These are phyloP conservation scores for Cucurbita argyrosperma DNA, from an alignment of 306 rosid species.

Conservation along the genomic window DNA sequence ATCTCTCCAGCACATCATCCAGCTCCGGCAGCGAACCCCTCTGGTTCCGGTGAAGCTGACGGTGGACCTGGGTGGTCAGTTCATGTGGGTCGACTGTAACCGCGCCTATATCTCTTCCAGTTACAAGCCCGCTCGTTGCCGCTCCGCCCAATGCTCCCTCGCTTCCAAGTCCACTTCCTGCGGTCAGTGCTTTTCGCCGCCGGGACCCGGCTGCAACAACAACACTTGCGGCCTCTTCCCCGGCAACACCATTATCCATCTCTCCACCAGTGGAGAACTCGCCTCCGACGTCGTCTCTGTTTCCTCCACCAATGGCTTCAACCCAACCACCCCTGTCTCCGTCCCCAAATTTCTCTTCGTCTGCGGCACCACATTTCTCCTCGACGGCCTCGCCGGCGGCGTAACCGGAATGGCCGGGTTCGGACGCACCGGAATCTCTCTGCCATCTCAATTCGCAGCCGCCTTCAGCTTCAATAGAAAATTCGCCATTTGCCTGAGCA, in stretches of 20 bases:
- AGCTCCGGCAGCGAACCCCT: conserved; percentile 46
- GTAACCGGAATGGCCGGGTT: conserved; percentile 52
- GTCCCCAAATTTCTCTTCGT: conserved; percentile 32
- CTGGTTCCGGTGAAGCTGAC: conserved; percentile 40
- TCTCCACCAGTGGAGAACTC: conserved; percentile 19
- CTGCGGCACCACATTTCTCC: conserved; percentile 24
- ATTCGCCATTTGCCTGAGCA: conserved; percentile 45
- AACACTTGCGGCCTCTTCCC: conserved; percentile 21
- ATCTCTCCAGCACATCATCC: conserved; percentile 32
- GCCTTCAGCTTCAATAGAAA: conserved; percentile 28
- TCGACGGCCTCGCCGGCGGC: conserved; percentile 27
- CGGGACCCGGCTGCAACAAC: conserved; percentile 30
- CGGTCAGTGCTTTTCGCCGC: conserved; percentile 5
- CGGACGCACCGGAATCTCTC: conserved; percentile 20
- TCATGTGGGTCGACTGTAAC: conserved; percentile 47
- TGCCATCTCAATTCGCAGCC: conserved; percentile 34
- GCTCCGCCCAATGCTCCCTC: conserved; percentile 34
- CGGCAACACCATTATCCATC: conserved; percentile 17
- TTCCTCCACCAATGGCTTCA: conserved; percentile 32
- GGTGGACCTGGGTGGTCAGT: conserved; percentile 41
- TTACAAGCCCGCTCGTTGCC: conserved; percentile 26
- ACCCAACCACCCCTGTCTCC: conserved; percentile 9
- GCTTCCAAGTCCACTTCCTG: not conserved
- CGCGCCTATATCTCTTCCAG: conserved; percentile 30
- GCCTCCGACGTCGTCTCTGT: conserved; percentile 28